phyloP scores from a whole-genome alignment of 2,329 filamentous ascomycete genomes.

The Colletotrichum simmondsii region DNA sequence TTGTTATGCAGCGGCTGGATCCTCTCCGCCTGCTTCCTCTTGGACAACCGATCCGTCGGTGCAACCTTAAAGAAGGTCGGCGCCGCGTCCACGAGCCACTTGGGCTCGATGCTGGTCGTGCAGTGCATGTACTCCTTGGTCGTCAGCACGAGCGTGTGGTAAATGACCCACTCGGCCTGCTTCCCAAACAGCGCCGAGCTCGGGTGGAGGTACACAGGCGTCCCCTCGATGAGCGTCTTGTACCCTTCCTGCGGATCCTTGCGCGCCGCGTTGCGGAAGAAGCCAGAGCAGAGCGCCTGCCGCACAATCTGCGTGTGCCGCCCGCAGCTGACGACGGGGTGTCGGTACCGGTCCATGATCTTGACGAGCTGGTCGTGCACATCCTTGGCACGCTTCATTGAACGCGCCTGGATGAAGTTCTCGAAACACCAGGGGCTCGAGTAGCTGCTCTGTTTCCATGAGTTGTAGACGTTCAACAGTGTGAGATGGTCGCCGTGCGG shows the following conservation, averaged over 20 bases:
- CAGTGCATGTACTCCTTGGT: slow-evolving; percentile 99
- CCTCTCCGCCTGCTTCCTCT: slow-evolving; percentile 91
- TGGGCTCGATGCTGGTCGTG: slow-evolving; percentile 92
- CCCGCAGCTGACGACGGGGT: slow-evolving; percentile 85
- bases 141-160: slow-evolving; percentile 89
- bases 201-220: slow-evolving; percentile 94
- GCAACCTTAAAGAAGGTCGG: slow-evolving; percentile 99
- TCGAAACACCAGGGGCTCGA: slow-evolving; percentile 95
- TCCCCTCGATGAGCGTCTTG: slow-evolving; percentile 96
- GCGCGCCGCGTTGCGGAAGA: slow-evolving; percentile 93
- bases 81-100: slow-evolving; percentile 94
- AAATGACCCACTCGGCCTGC: slow-evolving; percentile 95
- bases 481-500: slow-evolving; percentile 94
- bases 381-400: slow-evolving; percentile 90
- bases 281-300: slow-evolving; percentile 89
- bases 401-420: slow-evolving; percentile 94
- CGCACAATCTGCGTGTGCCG: slow-evolving; percentile 88
- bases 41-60: slow-evolving; percentile 84
- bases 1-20: slow-evolving; percentile 97
- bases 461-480: slow-evolving; percentile 94
- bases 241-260: slow-evolving; percentile 98
- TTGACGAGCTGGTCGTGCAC: slow-evolving; percentile 91
- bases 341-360: slow-evolving; percentile 93
- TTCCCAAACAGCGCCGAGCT: slow-evolving; percentile 94
- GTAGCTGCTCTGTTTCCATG: slow-evolving; percentile 89